Base-by-base conservation (phyloP, 2,329 filamentous ascomycete species). In the Aspergillus brasiliensis region DNA sequence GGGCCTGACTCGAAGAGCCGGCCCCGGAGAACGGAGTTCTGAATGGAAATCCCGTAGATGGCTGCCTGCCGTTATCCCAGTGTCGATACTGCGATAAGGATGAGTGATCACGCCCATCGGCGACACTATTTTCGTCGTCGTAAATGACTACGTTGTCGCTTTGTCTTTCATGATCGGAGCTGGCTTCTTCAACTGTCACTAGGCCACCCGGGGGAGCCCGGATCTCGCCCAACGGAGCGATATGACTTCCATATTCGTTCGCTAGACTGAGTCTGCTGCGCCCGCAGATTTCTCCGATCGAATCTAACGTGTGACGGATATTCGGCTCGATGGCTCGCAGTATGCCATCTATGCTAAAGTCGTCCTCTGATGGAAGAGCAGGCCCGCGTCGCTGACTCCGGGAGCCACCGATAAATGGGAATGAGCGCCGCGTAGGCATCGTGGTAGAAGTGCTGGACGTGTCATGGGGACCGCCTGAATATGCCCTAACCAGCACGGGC, bases 251-350 rank as follows among this genome's bases (percentile, higher is more conserved):
- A 69, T 88, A 86, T 69, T 88, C 85, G 67, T 88, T 84, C 8
- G 86, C 84, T 60, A 88, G 74, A 65, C 84, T 87, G 68, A 87
- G 75, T 64, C 82, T 82, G 71, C 84, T 88, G 60, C 84, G 79
- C 3, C 86, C 85, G 65, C 84, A 86, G 61, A 88, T 87, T 66
- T 87, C 84, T 23, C 85, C 84, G 65, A 88, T 88, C 15, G 84
- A 83, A 67, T 87, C 83, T 56, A 88, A 79, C 8, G 85, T 85
- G 13, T 75, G 75, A 62, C 82, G 77, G 49, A 88, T 84, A 65
- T 87, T 84, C 11, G 83, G 81, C 58, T 86, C 83, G 57, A 86
- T 83, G 27, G 84, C 82, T 23, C 79, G 78, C 13, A 86, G 74
- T 60, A 86, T 85, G 27, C 80, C 79, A 28, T 81, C 82, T 64